phyloP scores from a whole-genome alignment of 2,329 filamentous ascomycete genomes.

The Neonectria coccinea region DNA sequence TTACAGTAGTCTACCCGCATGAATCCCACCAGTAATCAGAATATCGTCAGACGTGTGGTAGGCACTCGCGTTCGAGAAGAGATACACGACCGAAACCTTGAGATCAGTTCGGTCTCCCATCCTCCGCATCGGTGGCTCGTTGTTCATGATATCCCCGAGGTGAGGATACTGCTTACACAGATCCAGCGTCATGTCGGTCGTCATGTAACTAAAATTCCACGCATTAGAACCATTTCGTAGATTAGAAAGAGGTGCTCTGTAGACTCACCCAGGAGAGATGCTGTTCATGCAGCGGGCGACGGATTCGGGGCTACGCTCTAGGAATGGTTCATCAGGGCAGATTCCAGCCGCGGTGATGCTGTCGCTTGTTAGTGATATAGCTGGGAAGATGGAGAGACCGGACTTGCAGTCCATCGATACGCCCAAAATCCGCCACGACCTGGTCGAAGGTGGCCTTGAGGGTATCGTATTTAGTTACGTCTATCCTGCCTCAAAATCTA shows the following conservation, averaged over 20 bases:
- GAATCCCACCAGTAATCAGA: slow-evolving; percentile 52
- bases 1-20: slow-evolving; percentile 41
- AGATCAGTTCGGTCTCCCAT: slow-evolving; percentile 54
- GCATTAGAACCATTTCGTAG: not conserved
- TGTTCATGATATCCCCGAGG: slow-evolving; percentile 51
- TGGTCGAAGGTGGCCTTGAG: slow-evolving; percentile 28
- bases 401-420: slow-evolving; percentile 29
- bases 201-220: slow-evolving; percentile 44
- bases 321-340: slow-evolving; percentile 45
- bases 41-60: slow-evolving; percentile 57
- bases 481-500: slow-evolving; percentile 3
- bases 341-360: slow-evolving; percentile 47
- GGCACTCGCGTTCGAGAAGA: slow-evolving; percentile 54
- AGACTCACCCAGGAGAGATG: slow-evolving; percentile 50
- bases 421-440: slow-evolving; percentile 29
- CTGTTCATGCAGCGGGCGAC: slow-evolving; percentile 47
- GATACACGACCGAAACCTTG: slow-evolving; percentile 54
- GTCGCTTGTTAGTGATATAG: not conserved
- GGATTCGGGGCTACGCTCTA: slow-evolving; percentile 40
- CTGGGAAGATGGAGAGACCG: accelerated
- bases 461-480: slow-evolving; percentile 27
- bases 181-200: slow-evolving; percentile 51
- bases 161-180: slow-evolving; percentile 44
- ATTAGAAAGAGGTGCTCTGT: accelerated
- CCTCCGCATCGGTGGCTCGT: slow-evolving; percentile 53